Conservation (phyloP, 495 filamentous ascomycete species). For the Chaetomidium leptoderma region DNA sequence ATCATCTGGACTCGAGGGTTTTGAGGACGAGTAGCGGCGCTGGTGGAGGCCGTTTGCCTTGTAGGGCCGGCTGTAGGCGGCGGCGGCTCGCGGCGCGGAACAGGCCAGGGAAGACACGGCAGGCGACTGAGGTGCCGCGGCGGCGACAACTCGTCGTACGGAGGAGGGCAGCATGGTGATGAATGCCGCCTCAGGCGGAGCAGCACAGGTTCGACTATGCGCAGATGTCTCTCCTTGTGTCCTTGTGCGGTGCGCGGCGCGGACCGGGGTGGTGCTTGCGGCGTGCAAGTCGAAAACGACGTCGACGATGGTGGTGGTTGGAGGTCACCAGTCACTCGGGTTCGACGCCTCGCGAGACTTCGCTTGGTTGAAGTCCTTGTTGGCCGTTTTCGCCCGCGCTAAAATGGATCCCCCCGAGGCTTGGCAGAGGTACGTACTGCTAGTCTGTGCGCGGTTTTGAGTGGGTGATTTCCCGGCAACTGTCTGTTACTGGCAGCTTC, state of each 20-base stretch:
- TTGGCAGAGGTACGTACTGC: constrained; percentile 13
- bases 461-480: no score
- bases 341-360: constrained; percentile 17
- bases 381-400: constrained; percentile 28
- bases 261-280: not conserved
- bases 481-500: not conserved
- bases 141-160: constrained; percentile 44
- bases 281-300: constrained; percentile 5
- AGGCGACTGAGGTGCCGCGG: constrained; percentile 41
- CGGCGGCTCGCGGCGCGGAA: constrained; percentile 34
- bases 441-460: constrained; percentile 24
- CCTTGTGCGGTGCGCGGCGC: not conserved
- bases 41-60: constrained; percentile 38
- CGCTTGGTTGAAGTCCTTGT: constrained; percentile 30
- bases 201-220: not conserved
- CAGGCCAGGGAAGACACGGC: constrained; percentile 36
- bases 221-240: not conserved
- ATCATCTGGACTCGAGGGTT: constrained; percentile 53
- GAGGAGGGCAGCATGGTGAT: constrained; percentile 49
- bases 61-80: constrained; percentile 36
- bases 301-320: constrained; percentile 10
- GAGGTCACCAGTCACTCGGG: constrained; percentile 19
- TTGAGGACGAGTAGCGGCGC: constrained; percentile 53
- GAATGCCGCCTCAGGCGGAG: constrained; percentile 21
- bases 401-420: constrained; percentile 25